Base-by-base conservation (phyloP, 2,329 filamentous ascomycete genomes). In the Colletotrichum liriopes region DNA sequence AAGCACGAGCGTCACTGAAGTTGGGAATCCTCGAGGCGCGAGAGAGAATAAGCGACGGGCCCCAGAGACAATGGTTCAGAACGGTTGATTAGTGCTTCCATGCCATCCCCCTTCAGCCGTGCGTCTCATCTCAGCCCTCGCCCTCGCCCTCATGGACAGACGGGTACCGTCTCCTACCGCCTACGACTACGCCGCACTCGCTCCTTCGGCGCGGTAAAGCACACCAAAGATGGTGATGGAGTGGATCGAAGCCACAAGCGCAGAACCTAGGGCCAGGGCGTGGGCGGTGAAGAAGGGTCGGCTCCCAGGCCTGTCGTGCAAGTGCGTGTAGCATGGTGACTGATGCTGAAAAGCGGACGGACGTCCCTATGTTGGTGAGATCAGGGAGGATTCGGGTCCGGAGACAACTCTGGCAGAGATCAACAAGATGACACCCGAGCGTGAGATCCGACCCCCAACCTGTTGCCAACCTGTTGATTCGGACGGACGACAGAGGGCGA, bases 101-200 rank as follows among this genome's bases (percentile, higher is more conserved):
- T 65, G 32, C 43, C 26, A 65, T 39, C 61, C 43, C 41, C 23
- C 65, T 59, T 58, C 43, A 55, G 55, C 39, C 23, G 52, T 29
- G 61, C 61, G 67, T 59, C 52, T 69, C 61, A 65, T 59, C 52
- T 69, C 61, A 65, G 61, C 67, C 67, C 52, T 69, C 61, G 61
- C 67, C 67, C 52, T 69, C 61, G 45, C 54, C 45, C 60, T 62
- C 37, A 51, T 8, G 9, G 32, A 14, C 12, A n/a, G 32, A 26
- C 23, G 23, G 23, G 43, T 29, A 20, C 59, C 45, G 41, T 49
- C 35, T 39, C n/a, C 23, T 26, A 26, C 23, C 59, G 32, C 8
- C 59, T 9, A 6, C 41, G 12, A 43, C 41, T 18, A 43, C 41
- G 41, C 41, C 41, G 16, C 11, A 16, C 37, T 29, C 55, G 12